Evolutionary conservation across 495 filamentous ascomycete genomes (phyloP), one percentile per base, ranked within the genome.

Genomic region (Talaromyces adpressus): DNA sequence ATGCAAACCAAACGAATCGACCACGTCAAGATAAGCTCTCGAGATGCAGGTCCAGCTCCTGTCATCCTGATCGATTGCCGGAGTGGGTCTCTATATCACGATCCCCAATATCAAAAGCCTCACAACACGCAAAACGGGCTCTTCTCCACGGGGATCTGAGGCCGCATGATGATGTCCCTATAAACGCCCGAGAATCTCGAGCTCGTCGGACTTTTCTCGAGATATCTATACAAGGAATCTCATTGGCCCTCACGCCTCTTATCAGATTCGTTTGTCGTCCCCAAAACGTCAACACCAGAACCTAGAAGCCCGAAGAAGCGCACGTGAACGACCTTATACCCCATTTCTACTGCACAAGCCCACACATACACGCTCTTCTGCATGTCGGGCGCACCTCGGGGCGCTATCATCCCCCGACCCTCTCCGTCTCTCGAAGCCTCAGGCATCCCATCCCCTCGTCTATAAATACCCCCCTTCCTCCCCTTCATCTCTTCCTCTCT

Each of bases 391-490:
- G 12, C 14, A 16, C 36, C 9, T 3, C 36, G 14, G 12, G 9
- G 11, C 9, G 0, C 9, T 12, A 12, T 39, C 11, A 4, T 39
- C 34, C 34, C 34, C 34, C 34, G 34, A 41, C 9, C 39, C 5
- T 4, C 16, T 11, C 39, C 9, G 9, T 45, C 18, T 14, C 45
- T 20, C n/a, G 45, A 18, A 49, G 45, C 45, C 45, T 49, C n/a
- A 49, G 45, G 51, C 51, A 14, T 36, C 56, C 23, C 27, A 58
- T 58, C 29, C 7, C 41, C 29, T 32, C 39, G 29, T 49, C 47
- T 62, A 62, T 62, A 62, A 51, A 62, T 47, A 53, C 25, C 16
- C 27, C 27, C 41, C 60, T 53, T 29, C 12, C 23, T 30, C 60
- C 3, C 27, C 11, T 7, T 6, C 39, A n/a, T 30, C 56, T 36